These are phyloP conservation scores for Saccharomycopsis lassenensis DNA, from an alignment of 805 yeast species.

Conservation along the genomic window DNA sequence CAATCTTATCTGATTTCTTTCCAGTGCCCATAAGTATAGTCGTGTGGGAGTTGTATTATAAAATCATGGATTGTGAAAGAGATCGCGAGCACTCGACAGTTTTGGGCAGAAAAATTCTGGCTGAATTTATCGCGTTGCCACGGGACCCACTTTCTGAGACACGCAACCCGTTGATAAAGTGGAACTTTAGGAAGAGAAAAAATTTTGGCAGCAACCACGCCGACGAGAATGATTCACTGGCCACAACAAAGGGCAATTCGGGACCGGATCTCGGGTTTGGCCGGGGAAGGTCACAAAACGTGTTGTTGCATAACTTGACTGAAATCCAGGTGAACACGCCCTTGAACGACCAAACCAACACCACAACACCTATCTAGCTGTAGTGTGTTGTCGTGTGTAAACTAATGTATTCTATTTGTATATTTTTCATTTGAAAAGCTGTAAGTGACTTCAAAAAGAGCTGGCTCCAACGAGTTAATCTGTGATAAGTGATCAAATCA, in stretches of 20 bases:
- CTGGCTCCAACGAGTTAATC: too few species aligned
- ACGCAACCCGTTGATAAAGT: not conserved
- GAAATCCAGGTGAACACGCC: conserved; percentile 15
- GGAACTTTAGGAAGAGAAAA: not conserved
- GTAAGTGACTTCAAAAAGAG: too few species aligned
- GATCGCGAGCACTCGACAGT: conserved; percentile 11
- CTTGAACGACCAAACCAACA: conserved; percentile 1
- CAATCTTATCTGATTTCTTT: conserved; percentile 11
- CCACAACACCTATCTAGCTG: too few species aligned
- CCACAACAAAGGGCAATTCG: too few species aligned
- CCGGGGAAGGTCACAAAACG: too few species aligned
- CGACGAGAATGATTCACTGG: too few species aligned
- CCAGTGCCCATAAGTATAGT: conserved; percentile 12
- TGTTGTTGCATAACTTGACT: conserved; percentile 15
- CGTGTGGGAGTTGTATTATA: conserved; percentile 15
- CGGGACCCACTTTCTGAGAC: not conserved
- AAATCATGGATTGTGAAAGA: conserved; percentile 8
- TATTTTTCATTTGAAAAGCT: too few species aligned
- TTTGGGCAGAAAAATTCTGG: conserved; percentile 12
- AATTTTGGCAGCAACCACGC: not conserved
- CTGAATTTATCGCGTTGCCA: conserved; percentile 1
- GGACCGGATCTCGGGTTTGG: too few species aligned
- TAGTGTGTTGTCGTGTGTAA: too few species aligned
- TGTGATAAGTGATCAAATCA: too few species aligned
- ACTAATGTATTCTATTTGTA: too few species aligned